A percentile compares a stretch with the other conserved stretches of the same genome.
Conservation (phyloP, 2,329 filamentous ascomycete species). For the Trichoderma hamatum region DNA sequence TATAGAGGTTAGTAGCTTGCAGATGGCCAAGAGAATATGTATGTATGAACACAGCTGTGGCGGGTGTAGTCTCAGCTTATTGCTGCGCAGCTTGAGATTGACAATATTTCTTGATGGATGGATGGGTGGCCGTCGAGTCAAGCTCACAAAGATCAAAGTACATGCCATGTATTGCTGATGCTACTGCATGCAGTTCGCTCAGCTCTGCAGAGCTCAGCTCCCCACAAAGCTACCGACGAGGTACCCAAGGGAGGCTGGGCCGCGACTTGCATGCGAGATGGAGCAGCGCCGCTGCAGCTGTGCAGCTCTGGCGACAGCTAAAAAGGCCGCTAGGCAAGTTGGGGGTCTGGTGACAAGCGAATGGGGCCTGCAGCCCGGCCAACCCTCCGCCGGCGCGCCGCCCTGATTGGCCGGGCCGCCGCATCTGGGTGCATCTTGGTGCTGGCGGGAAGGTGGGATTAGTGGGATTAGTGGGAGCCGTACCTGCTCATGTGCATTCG, state of each 20-base stretch:
- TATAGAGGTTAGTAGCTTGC: too few relatives aligned
- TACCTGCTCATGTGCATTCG: slow-evolving; percentile 14
- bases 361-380: slow-evolving; percentile 17
- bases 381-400: slow-evolving; percentile 11
- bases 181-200: background rate
- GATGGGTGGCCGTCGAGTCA: background rate
- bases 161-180: background rate
- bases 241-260: background rate
- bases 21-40: background rate
- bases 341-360: slow-evolving; percentile 26
- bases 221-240: background rate
- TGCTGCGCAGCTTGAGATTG: background rate
- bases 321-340: background rate
- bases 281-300: background rate
- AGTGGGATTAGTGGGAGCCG: background rate
- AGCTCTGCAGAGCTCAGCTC: background rate
- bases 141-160: background rate
- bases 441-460: background rate
- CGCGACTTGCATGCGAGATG: slow-evolving; percentile 8
- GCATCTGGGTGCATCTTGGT: background rate
- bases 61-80: background rate
- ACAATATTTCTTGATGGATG: background rate
- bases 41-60: background rate
- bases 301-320: slow-evolving; percentile 11
- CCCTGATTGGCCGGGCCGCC: slow-evolving; percentile 16